Evolutionary conservation across 108 stramenopile genomes (phyloP), one percentile per base, ranked within the genome.

Genomic region (Licmophora abbreviata): DNA sequence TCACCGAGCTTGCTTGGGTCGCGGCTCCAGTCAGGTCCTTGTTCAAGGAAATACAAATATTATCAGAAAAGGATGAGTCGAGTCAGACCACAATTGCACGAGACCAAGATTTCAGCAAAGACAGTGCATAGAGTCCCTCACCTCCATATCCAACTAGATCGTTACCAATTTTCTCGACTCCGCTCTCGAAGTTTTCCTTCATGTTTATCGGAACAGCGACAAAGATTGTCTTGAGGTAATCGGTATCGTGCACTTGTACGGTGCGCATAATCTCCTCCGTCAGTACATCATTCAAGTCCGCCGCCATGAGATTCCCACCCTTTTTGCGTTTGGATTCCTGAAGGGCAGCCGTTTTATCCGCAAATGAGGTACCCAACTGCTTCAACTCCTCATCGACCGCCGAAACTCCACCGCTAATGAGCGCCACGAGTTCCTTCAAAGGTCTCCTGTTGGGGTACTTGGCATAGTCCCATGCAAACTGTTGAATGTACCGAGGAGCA

Each of bases 381-480:
- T 93, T 92, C 14, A 96, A 68, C 46, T 96, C 95, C 34, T 92
- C 92, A 30, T 96, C 95, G 41, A 88, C 81, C 5, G 81, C 88
- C 0, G 74, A 56, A 4, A 83, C 90, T 12, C 81, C 82, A n/a
- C 74, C 62, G 6, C 79, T 58, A 56, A 96, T 86, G 38, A 87
- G 66, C 6, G 70, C 46, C 0, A 94, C 91, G 8, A 96, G 61
- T 37, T 92, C 92, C 48, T 88, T 85, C 27, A 96, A 50, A 6
- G 92, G 88, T 18, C 92, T 73, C 25, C 87, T 77, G 58, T 87
- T 88, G 44, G 88, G 88, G 46, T 89, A 96, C 49, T 92, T 92
- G 42, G 95, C 91, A 41, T 85, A 85, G 57, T 96, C 91, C 95
- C 95, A 96, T 2, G 81, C 84, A 61, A 96, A 96, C 74, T 84